These are phyloP conservation scores for Pouteria glomerata DNA, from an alignment of 148 eudicot genomes.

Conservation along the genomic window DNA sequence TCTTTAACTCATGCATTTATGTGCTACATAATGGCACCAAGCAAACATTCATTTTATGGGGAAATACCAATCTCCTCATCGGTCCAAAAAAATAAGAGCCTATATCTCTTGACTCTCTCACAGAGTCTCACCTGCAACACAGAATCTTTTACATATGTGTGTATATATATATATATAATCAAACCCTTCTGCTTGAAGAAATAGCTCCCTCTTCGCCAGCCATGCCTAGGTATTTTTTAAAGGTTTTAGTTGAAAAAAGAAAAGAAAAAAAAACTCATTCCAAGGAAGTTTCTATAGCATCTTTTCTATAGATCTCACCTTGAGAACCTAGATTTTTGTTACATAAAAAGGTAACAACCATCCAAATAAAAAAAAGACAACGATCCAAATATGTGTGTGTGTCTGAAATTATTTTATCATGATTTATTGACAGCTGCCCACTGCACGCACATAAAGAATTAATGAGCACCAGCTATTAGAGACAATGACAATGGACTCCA, in stretches of 20 bases:
- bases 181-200: slow-evolving; percentile 11
- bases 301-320: slow-evolving; percentile 21
- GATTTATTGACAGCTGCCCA: not conserved
- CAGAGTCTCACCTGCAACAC: not conserved
- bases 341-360: slow-evolving; percentile 11
- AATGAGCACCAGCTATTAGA: not conserved
- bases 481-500: not conserved
- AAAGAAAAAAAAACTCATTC: slow-evolving; percentile 6
- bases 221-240: slow-evolving; percentile 7
- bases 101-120: not conserved
- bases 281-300: slow-evolving; percentile 33
- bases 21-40: slow-evolving; percentile 4
- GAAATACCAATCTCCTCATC: not conserved
- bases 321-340: slow-evolving; percentile 19
- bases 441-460: not conserved
- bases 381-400: no score
- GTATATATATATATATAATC: no score
- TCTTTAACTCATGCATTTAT: slow-evolving; percentile 9
- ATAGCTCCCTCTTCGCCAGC: slow-evolving; percentile 16
- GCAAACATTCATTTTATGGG: slow-evolving; percentile 17
- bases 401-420: not conserved
- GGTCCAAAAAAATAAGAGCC: not conserved
- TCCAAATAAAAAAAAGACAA: not conserved
- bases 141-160: slow-evolving; percentile 29
- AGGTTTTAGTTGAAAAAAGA: slow-evolving; percentile 15